Conservation (phyloP, 176 grass and related monocot species). For the Canna indica region DNA sequence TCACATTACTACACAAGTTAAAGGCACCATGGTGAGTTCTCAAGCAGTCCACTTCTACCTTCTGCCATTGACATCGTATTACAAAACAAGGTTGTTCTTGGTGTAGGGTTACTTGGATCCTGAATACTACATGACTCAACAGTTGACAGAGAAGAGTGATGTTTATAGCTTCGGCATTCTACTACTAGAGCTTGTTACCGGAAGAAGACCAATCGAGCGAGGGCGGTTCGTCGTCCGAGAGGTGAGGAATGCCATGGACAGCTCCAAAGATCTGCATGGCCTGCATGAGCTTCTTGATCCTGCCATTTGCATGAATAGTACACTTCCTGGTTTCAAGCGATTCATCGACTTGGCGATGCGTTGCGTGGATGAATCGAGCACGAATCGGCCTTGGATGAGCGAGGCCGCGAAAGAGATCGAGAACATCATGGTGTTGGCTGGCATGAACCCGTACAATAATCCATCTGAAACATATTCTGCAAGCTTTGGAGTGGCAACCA, state of each 20-base stretch:
- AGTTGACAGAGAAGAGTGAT: conserved; percentile 75
- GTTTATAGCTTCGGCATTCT: conserved; percentile 85
- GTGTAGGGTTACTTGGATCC: conserved; percentile 84
- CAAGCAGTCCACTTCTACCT: not conserved
- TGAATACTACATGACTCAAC: conserved; percentile 79
- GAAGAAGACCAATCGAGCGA: not conserved
- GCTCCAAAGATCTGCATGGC: conserved; percentile 1
- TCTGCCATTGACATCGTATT: not conserved
- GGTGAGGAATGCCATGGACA: not conserved
- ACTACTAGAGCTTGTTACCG: conserved; percentile 35
- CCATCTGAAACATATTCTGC: not conserved
- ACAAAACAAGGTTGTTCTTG: not conserved
- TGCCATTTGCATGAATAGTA: not conserved
- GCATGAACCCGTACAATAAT: conserved; percentile 6
- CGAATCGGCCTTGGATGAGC: not conserved
- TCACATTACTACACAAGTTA: conserved; percentile 49
- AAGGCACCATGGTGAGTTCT: conserved; percentile 65
- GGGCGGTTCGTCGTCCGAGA: not conserved
- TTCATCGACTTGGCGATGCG: conserved; percentile 12
- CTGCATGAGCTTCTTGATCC: conserved; percentile 11
- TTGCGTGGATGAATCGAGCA: conserved; percentile 5
- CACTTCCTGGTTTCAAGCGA: conserved; percentile 5
- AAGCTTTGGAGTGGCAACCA: not conserved
- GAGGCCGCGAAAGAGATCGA: conserved; percentile 16
- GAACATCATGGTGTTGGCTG: conserved; percentile 15